phyloP scores from a whole-genome alignment of 805 yeast species.

The Schwanniomyces yamadae region DNA sequence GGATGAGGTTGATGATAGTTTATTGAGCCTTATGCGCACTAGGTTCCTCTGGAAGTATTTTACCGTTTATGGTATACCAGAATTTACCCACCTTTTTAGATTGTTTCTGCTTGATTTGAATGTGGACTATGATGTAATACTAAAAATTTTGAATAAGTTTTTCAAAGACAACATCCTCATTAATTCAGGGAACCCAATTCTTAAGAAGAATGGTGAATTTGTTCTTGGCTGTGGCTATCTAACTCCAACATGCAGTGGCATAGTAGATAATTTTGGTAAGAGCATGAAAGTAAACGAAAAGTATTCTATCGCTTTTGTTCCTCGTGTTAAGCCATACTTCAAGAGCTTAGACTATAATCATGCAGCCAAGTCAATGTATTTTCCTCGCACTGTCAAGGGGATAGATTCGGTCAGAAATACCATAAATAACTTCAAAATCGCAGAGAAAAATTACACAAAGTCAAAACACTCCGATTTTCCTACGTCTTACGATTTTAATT shows the following conservation, averaged over 20 bases:
- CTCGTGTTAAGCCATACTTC: conserved; percentile 13
- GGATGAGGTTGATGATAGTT: conserved; percentile 14
- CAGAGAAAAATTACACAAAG: not conserved
- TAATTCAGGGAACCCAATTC: conserved; percentile 7
- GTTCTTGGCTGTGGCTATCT: conserved; percentile 10
- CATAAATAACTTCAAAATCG: conserved; percentile 9
- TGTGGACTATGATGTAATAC: conserved; percentile 4
- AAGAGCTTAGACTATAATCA: conserved; percentile 10
- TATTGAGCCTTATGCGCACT: conserved; percentile 29
- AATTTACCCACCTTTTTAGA: conserved; percentile 11
- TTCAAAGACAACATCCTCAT: conserved; percentile 13
- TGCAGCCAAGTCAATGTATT: conserved; percentile 6
- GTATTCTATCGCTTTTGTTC: conserved; percentile 11
- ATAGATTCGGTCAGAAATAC: not conserved
- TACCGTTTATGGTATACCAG: conserved; percentile 18
- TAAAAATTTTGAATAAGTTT: conserved; percentile 10
- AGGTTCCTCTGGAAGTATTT: conserved; percentile 33
- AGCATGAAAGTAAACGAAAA: conserved; percentile 1
- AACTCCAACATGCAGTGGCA: conserved; percentile 10
- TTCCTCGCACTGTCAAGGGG: conserved; percentile 8
- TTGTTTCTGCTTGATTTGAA: conserved; percentile 9
- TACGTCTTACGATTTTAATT: not conserved
- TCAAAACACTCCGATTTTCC: not conserved
- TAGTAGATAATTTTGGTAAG: conserved; percentile 8
- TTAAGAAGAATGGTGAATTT: conserved; percentile 4